Evolutionary conservation across 768 basidiomycete genomes (phyloP).

Genomic region (Rhodotorula sphaerocarpa): DNA sequence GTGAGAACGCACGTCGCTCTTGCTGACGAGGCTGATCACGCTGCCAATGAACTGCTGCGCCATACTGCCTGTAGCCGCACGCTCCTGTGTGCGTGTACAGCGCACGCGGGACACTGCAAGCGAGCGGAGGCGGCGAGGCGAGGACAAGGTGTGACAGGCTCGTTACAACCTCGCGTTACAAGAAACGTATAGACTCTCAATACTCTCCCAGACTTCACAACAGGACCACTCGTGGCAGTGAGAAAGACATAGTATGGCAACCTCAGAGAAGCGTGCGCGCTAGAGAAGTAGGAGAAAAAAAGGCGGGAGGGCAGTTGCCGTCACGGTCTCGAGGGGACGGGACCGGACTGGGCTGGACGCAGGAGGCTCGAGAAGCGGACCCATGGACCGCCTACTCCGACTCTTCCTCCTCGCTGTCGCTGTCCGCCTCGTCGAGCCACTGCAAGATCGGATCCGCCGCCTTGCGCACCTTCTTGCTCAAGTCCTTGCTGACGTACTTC

Average conservation of each 20-base stretch:
- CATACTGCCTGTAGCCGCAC: conserved; percentile 1
- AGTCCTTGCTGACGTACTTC: conserved; percentile 67
- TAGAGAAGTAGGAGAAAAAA: too few species aligned
- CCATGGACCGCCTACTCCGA: too few species aligned
- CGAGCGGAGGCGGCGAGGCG: background rate
- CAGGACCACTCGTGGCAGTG: too few species aligned
- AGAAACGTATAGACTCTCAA: too few species aligned
- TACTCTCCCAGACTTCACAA: too few species aligned
- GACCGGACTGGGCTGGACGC: too few species aligned
- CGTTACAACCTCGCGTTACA: too few species aligned
- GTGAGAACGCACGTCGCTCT: conserved; percentile 19
- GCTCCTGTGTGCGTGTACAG: background rate
- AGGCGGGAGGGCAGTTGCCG: too few species aligned
- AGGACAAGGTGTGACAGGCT: background rate
- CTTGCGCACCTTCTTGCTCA: conserved; percentile 89
- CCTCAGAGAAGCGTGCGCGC: too few species aligned
- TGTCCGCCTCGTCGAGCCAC: conserved; percentile 86
- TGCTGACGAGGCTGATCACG: conserved; percentile 25
- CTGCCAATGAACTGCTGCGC: conserved; percentile 28
- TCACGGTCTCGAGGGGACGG: too few species aligned
- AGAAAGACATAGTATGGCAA: too few species aligned
- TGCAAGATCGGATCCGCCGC: conserved; percentile 86
- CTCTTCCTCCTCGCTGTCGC: conserved; percentile 42
- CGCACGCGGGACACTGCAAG: background rate
- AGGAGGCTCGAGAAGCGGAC: too few species aligned